Evolutionary conservation across 768 basidiomycete genomes (phyloP), one percentile per base, ranked within the genome.

Genomic region (Lentinula detonsa): DNA sequence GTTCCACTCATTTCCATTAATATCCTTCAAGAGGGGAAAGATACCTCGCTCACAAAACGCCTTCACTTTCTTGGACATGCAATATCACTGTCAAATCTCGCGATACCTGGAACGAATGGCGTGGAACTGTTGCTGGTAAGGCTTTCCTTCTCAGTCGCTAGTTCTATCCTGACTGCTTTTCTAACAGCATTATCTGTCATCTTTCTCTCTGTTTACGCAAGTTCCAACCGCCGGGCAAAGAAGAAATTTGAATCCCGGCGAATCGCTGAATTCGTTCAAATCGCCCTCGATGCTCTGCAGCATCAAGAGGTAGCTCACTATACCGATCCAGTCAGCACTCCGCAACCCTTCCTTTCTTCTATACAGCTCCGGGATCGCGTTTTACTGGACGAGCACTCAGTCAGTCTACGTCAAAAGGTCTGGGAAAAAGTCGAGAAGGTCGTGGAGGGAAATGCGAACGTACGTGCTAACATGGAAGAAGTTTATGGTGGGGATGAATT

Each of bases 381-480:
- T 45, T 75, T 97, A 35, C 87, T 90, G 67, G 85, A 90, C 62
- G 88, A 93, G 66, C 90, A 89, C 71, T 91, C 90, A 31, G 81
- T 91, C 42, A 68, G 81, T 23, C 77, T 75, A 35, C 79, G 92
- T 61, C 80, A 80, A 61, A 78, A 83, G 51, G 67, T 97, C 49
- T 97, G 95, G 95, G 79, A 85, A 61, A 80, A 82, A 65, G 94
- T 97, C 53, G 91, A 93, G 71, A 82, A 80, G 57, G 76, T 94
- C 54, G 93, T 97, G 3, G 94, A 95, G 73, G 84, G 86, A 59
- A 97, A 97, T 75, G 84, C 91, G 34, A 97, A 97, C 72, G 91
- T 97, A 46, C 83, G 91, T 63, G 86, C 85, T 34, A 90, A 89
- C 70, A 75, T 93, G 57, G 90, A 91, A 72, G 94, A 96, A 72